Evolutionary conservation across 2,329 filamentous ascomycete species (phyloP).

Genomic region (Paracorniculantispora psalliotae): DNA sequence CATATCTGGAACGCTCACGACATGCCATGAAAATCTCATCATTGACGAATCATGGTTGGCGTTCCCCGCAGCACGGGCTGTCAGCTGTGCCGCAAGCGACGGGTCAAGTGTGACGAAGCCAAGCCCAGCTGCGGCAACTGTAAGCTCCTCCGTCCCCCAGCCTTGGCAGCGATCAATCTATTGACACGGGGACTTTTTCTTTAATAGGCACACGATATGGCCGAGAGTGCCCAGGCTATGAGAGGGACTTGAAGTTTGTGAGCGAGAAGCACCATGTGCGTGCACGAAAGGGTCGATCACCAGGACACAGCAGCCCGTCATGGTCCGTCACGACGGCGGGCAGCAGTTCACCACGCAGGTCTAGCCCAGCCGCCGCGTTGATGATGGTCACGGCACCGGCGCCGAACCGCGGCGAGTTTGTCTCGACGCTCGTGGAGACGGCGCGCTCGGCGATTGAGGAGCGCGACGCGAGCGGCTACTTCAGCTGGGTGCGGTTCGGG

Average conservation of each 20-base stretch:
- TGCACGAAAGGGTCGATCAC: background rate
- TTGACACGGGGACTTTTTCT: background rate
- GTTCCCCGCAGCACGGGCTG: slow-evolving; percentile 25
- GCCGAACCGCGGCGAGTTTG: slow-evolving; percentile 26
- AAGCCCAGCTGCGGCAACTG: slow-evolving; percentile 38
- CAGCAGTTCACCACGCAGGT: slow-evolving; percentile 10
- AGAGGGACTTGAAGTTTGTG: slow-evolving; percentile 35
- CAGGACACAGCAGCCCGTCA: slow-evolving; percentile 18
- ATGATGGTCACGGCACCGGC: slow-evolving; percentile 13
- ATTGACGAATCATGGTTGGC: too few species aligned
- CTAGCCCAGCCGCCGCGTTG: slow-evolving; percentile 20
- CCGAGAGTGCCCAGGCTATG: slow-evolving; percentile 35
- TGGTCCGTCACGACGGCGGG: background rate
- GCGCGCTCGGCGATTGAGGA: slow-evolving; percentile 17
- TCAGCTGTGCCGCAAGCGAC: slow-evolving; percentile 35
- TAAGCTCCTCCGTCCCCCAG: background rate
- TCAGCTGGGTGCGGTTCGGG: slow-evolving; percentile 23
- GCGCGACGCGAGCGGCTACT: slow-evolving; percentile 20
- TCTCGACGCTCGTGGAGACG: slow-evolving; percentile 28
- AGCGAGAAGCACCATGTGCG: slow-evolving; percentile 34
- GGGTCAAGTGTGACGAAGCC: slow-evolving; percentile 42
- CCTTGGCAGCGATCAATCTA: background rate
- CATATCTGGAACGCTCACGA: too few species aligned
- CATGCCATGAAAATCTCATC: too few species aligned
- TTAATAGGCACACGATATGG: slow-evolving; percentile 27